A percentile compares a stretch with the other conserved stretches of the same genome.
phyloP scores from a whole-genome alignment of 352 stramenopile species.

The Peronosclerospora sorghi region DNA sequence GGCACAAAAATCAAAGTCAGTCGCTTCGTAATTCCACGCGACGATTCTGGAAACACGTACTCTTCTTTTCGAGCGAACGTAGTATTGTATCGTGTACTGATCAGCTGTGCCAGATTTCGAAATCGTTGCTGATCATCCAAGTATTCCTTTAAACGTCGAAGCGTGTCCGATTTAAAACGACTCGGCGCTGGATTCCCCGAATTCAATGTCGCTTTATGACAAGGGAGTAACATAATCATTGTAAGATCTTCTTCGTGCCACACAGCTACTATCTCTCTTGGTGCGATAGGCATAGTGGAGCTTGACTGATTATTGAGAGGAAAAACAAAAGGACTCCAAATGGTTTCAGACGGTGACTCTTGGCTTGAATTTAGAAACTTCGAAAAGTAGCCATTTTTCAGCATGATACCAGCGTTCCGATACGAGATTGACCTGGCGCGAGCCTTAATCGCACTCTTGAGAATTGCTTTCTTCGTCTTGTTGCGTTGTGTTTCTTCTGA shows the following conservation, averaged over 20 bases:
- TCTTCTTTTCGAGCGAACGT: conserved; percentile 17
- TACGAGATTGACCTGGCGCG: conserved; percentile 30
- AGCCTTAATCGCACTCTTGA: conserved; percentile 19
- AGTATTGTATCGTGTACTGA: conserved; percentile 21
- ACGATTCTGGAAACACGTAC: conserved; percentile 1
- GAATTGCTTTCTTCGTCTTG: background rate
- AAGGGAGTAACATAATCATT: conserved; percentile 27
- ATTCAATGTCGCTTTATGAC: background rate
- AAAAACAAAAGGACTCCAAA: conserved; percentile 38
- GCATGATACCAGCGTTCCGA: conserved; percentile 41
- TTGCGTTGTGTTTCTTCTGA: conserved; percentile 3
- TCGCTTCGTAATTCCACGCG: conserved; percentile 2
- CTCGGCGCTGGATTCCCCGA: background rate
- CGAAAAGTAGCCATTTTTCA: conserved; percentile 38
- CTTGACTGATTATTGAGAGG: background rate
- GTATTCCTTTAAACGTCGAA: conserved; percentile 20
- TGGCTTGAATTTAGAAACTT: conserved; percentile 14
- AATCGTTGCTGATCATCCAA: conserved; percentile 21
- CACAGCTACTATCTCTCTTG: conserved; percentile 11
- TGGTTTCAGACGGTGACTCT: conserved; percentile 4
- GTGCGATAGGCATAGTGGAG: background rate
- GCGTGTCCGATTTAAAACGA: conserved; percentile 3
- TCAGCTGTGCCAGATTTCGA: conserved; percentile 24
- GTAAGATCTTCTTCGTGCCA: conserved; percentile 49
- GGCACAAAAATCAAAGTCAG: background rate